phyloP scores from a whole-genome alignment of 352 stramenopile genomes.

The Pythium dissotocum region DNA sequence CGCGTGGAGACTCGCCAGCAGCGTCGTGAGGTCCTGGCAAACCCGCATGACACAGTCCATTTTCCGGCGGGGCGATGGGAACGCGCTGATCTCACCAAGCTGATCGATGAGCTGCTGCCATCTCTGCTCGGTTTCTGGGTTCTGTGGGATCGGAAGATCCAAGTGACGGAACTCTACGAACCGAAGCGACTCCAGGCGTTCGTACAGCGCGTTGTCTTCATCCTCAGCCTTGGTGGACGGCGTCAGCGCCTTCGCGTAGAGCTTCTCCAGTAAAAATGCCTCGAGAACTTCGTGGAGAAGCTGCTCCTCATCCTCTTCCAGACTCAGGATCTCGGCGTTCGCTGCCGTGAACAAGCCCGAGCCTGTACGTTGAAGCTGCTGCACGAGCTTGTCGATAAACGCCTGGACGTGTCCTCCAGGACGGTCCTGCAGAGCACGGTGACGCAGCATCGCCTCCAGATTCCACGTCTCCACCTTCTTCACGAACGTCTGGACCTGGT shows the following conservation, averaged over 20 bases:
- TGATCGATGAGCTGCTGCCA: constrained; percentile 52
- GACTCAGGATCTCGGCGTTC: constrained; percentile 11
- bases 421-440: constrained; percentile 39
- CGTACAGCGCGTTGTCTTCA: constrained; percentile 59
- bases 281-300: constrained; percentile 77
- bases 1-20: constrained; percentile 42
- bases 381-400: constrained; percentile 64
- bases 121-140: constrained; percentile 32
- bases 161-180: constrained; percentile 89
- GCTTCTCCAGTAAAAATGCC: constrained; percentile 90
- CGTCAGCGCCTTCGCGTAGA: constrained; percentile 73
- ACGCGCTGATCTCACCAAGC: constrained; percentile 47
- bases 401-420: constrained; percentile 58
- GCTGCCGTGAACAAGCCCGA: background rate
- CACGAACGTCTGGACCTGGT: constrained; percentile 80
- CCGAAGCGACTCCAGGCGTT: constrained; percentile 64
- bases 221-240: constrained; percentile 38
- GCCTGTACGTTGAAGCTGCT: constrained; percentile 45
- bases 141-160: constrained; percentile 62
- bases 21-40: constrained; percentile 68
- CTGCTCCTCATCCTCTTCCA: constrained; percentile 44
- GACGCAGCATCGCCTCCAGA: constrained; percentile 45
- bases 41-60: constrained; percentile 79
- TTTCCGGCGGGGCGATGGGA: constrained; percentile 78
- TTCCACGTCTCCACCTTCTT: constrained; percentile 62